phyloP scores from a whole-genome alignment of 2,329 filamentous ascomycete genomes.

The Pseudovirgaria hyperparasitica region DNA sequence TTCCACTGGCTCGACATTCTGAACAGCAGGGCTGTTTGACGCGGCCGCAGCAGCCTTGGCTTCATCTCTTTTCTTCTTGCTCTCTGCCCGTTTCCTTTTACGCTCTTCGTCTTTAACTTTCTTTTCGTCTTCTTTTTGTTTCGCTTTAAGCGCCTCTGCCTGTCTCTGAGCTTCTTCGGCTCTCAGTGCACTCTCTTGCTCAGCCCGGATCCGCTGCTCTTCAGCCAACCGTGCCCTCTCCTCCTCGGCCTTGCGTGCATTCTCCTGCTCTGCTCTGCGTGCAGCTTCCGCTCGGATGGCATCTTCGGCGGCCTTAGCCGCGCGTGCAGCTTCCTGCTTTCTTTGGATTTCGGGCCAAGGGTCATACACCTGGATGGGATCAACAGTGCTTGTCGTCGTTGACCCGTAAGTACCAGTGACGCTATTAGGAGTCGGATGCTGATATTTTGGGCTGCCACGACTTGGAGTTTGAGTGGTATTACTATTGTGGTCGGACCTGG shows the following conservation, averaged over 20 bases:
- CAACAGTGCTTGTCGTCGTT: constrained; percentile 32
- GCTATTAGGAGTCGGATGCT: constrained; percentile 9
- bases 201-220: constrained; percentile 14
- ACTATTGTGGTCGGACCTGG: too few species aligned
- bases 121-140: constrained; percentile 9
- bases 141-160: constrained; percentile 12
- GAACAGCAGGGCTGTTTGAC: constrained; percentile 4
- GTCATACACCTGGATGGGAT: constrained; percentile 42
- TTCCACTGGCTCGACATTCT: constrained; percentile 5
- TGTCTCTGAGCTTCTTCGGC: constrained; percentile 12
- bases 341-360: constrained; percentile 37
- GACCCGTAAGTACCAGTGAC: constrained; percentile 10
- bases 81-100: constrained; percentile 4
- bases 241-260: constrained; percentile 11
- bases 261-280: constrained; percentile 13
- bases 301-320: constrained; percentile 21
- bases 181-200: constrained; percentile 3
- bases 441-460: too few species aligned
- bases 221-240: constrained; percentile 14
- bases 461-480: too few species aligned
- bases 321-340: constrained; percentile 20
- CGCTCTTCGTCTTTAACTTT: constrained; percentile 11
- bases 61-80: constrained; percentile 7
- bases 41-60: constrained; percentile 5
- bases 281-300: constrained; percentile 22